Conservation (phyloP, 2,329 filamentous ascomycete genomes). For the Ophiostoma himal-ulmi region DNA sequence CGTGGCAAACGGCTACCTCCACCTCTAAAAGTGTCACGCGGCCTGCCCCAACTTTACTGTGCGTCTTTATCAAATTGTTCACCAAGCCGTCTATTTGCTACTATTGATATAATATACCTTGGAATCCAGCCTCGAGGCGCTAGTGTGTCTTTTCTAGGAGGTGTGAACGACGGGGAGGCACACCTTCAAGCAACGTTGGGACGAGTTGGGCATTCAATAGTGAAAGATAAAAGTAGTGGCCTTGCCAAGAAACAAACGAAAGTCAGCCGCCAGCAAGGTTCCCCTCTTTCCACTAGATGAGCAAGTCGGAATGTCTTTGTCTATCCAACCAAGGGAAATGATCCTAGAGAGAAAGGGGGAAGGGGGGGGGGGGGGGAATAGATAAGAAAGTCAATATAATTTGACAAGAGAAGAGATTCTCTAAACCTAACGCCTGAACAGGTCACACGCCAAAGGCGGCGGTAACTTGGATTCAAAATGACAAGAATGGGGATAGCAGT, state of each 20-base stretch:
- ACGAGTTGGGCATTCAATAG: background rate
- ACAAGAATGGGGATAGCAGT: background rate
- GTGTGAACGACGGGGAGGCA: background rate
- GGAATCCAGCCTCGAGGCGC: background rate
- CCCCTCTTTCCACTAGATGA: background rate
- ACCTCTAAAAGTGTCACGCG: background rate
- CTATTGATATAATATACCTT: background rate
- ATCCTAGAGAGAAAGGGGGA: too few relatives aligned
- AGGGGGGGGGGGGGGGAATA: background rate
- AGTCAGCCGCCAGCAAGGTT: constrained; percentile 3
- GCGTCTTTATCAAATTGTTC: background rate
- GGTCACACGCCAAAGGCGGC: background rate
- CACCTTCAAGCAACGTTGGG: background rate
- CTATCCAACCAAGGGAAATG: background rate
- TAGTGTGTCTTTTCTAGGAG: background rate
- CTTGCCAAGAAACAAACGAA: background rate
- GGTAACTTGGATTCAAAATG: background rate
- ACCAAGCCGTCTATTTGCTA: background rate
- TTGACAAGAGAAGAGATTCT: background rate
- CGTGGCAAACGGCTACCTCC: background rate
- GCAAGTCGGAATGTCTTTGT: background rate
- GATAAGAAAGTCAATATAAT: background rate
- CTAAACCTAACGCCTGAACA: too few relatives aligned
- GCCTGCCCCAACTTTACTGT: background rate
- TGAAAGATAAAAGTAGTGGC: background rate